Evolutionary conservation across 176 grass and related monocot species (phyloP), one percentile per base, ranked within the genome.

Genomic region (bread wheat (Triticum aestivum)): DNA sequence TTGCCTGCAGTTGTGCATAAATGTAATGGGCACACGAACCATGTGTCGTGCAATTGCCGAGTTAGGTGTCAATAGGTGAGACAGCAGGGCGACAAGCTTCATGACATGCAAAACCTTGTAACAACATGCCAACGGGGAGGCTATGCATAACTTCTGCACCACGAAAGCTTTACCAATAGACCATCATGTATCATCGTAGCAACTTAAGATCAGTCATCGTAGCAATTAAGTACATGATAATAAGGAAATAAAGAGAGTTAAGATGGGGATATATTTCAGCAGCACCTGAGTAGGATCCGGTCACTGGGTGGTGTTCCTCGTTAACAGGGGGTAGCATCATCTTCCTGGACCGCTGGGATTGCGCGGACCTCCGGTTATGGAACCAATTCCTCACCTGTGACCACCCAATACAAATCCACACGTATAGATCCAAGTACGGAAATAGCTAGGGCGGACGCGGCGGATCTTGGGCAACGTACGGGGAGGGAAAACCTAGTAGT

Each of bases 341-440:
- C 2, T 65, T 86, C 75, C 94, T 99, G 65, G 97, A 86, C 68
- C 89, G 90, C 71, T 96, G 94, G 64, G 94, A 93, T 67, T 94
- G 94, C 74, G 92, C 91, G 87, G 96, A 95, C 76, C 97, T 92
- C 83, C 92, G 86, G 87, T 99, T 99, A 71, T 99, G 97, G 71
- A 99, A 99, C 97, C 97, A 99, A 62, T 97, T 99, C 94, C 97
- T 96, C 8, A 99, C 97, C 97, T 99, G 82, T 44, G 87, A 37
- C 38, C 83, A 38, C 9, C 62, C 75, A 80, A 20, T 11, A 38
- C 67, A 20, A 51, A n/a, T 17, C 45, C 3, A 56, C 4, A 18
- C 2, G 5, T 56, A 8, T 65, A 66, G 69, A 75, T 71, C 78
- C 44, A 11, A 47, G 11, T 13, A 47, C 4, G 37, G 41, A 45